Conservation (phyloP, 2,329 filamentous ascomycete species). For the Ascochyta clinopodiicola region DNA sequence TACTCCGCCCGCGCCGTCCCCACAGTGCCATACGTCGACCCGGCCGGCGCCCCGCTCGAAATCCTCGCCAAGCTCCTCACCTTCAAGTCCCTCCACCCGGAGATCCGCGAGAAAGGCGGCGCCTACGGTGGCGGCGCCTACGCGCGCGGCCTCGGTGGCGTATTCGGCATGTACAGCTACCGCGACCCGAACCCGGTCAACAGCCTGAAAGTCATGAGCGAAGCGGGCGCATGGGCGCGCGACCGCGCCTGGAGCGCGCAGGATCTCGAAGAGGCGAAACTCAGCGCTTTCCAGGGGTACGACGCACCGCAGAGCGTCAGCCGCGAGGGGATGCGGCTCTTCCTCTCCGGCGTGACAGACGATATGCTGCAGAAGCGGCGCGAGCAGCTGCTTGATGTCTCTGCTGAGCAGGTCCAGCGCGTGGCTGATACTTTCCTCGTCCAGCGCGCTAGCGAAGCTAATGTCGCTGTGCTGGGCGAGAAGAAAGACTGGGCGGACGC, state of each 20-base stretch:
- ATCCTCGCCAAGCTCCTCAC: conserved; percentile 91
- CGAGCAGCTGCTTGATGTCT: conserved; percentile 86
- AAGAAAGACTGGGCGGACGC: conserved; percentile 74
- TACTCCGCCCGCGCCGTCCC: conserved; percentile 85
- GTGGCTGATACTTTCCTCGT: conserved; percentile 85
- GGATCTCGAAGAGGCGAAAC: conserved; percentile 94
- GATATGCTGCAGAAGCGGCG: conserved; percentile 88
- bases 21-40: conserved; percentile 81
- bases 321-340: conserved; percentile 83
- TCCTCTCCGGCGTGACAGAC: conserved; percentile 83
- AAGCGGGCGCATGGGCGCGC: conserved; percentile 81
- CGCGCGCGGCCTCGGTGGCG: conserved; percentile 76
- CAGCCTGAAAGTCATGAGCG: conserved; percentile 82
- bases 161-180: conserved; percentile 97
- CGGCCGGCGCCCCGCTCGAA: conserved; percentile 79
- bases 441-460: conserved; percentile 67
- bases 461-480: conserved; percentile 79
- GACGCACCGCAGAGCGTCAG: conserved; percentile 90
- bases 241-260: conserved; percentile 81
- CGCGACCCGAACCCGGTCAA: conserved; percentile 94
- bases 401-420: conserved; percentile 76
- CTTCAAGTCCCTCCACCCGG: conserved; percentile 95
- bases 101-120: conserved; percentile 96
- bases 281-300: conserved; percentile 89
- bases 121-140: conserved; percentile 94